phyloP scores from a whole-genome alignment of 306 rosid genomes.

The Trifolium pratense region DNA sequence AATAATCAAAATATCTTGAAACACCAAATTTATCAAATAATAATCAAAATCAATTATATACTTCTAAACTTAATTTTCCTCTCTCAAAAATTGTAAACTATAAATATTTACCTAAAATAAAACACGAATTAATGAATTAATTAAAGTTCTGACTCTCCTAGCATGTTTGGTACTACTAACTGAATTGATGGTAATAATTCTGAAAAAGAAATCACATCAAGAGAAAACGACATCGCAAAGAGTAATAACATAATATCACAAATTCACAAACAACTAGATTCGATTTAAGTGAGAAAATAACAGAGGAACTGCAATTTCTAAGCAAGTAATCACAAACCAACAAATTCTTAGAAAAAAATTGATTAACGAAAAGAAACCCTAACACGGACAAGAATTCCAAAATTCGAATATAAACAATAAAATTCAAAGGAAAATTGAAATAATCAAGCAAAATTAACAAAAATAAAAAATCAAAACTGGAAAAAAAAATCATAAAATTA shows the following conservation, averaged over 20 bases:
- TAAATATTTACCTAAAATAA: too few species aligned
- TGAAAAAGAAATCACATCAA: not conserved
- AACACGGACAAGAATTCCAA: not conserved
- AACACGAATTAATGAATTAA: too few species aligned
- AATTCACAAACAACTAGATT: not conserved
- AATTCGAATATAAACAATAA: not conserved
- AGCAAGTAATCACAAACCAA: not conserved
- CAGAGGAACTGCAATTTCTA: too few species aligned
- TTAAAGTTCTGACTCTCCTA: too few species aligned
- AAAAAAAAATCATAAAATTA: slow-evolving; percentile 24
- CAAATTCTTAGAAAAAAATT: not conserved
- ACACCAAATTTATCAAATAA: not conserved
- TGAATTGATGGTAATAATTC: not conserved
- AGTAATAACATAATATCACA: not conserved
- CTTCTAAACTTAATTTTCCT: not conserved
- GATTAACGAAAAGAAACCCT: not conserved
- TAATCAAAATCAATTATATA: not conserved
- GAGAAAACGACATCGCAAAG: too few species aligned
- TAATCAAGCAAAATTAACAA: not conserved
- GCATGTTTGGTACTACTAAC: too few species aligned
- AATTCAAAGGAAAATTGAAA: not conserved
- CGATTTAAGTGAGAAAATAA: not conserved
- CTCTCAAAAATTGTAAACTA: not conserved
- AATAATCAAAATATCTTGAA: not conserved
- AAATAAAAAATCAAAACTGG: not conserved